Conservation (phyloP, 768 basidiomycete genomes). For the Pisolithus tinctorius region DNA sequence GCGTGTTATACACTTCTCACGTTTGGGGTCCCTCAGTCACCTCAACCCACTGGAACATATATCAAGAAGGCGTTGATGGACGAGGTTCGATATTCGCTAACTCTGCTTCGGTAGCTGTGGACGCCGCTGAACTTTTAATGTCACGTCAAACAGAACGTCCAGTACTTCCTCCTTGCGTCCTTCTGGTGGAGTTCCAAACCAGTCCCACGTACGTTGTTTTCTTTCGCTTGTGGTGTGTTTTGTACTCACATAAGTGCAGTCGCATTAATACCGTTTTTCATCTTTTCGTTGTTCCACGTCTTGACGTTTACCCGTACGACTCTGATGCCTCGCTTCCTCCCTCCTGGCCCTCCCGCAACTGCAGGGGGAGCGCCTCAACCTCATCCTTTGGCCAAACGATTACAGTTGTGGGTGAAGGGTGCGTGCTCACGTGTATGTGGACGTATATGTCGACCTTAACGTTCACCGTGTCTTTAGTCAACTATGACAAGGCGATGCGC, state of each 20-base stretch:
- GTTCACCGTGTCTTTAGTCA: constrained; percentile 42
- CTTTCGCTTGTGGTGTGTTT: not conserved
- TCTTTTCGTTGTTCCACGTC: constrained; percentile 97
- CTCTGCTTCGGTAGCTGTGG: not conserved
- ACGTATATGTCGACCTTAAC: not conserved
- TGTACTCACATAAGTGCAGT: constrained; percentile 38
- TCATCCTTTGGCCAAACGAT: constrained; percentile 68
- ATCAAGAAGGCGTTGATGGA: constrained; percentile 72
- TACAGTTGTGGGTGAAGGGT: constrained; percentile 92
- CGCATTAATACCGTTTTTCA: constrained; percentile 84
- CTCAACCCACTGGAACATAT: constrained; percentile 64
- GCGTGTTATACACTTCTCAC: constrained; percentile 18
- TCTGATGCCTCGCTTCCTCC: constrained; percentile 82
- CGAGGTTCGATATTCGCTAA: constrained; percentile 58
- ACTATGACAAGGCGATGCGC: constrained; percentile 93
- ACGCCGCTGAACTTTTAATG: constrained; percentile 1
- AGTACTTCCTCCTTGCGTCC: constrained; percentile 87
- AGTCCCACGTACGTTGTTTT: constrained; percentile 54
- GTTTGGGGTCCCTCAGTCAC: constrained; percentile 38
- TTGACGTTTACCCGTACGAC: constrained; percentile 90
- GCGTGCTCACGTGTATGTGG: constrained; percentile 12
- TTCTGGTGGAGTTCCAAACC: constrained; percentile 91
- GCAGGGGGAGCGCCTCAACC: constrained; percentile 64
- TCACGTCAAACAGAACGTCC: constrained; percentile 60
- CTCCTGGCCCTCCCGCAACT: constrained; percentile 56